These are phyloP conservation scores for Lactarius pseudohatsudake DNA, from an alignment of 768 basidiomycete genomes.

Conservation along the genomic window DNA sequence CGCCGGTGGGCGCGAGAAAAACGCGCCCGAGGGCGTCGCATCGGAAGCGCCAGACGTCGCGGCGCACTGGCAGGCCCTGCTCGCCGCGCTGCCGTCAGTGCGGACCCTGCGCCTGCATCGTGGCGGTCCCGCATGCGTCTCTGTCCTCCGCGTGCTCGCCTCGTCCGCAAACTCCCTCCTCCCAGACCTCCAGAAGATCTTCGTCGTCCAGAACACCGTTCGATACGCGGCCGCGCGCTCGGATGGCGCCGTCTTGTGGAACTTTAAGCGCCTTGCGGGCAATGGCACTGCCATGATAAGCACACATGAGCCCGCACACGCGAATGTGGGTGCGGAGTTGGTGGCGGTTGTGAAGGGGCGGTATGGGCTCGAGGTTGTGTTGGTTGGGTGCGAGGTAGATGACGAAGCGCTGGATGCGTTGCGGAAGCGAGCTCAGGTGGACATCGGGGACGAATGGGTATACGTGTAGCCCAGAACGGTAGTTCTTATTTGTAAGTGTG, in stretches of 20 bases:
- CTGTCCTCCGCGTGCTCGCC: background rate
- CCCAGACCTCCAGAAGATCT: constrained; percentile 17
- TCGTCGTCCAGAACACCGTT: constrained; percentile 3
- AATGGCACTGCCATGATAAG: background rate
- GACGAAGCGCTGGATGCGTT: constrained; percentile 5
- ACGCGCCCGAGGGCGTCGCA: background rate
- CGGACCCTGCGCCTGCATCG: constrained; percentile 2
- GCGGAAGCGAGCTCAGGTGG: constrained; percentile 14
- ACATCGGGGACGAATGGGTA: constrained; percentile 22
- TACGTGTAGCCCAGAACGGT: constrained; percentile 5
- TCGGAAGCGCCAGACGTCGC: background rate
- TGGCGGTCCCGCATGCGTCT: background rate
- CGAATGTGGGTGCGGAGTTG: constrained; percentile 8
- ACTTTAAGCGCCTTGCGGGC: constrained; percentile 14
- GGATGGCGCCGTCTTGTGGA: constrained; percentile 10
- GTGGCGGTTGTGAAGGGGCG: constrained; percentile 12
- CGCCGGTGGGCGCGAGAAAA: background rate
- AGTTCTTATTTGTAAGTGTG: background rate
- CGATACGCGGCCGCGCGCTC: background rate
- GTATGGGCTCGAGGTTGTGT: constrained; percentile 14
- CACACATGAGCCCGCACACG: background rate
- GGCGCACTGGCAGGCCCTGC: constrained; percentile 6
- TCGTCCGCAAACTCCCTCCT: background rate
- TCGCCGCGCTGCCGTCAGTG: constrained; percentile 1
- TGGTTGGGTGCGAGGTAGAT: constrained; percentile 16